These are phyloP conservation scores for Maudiozyma bulderi DNA, from an alignment of 805 yeast genomes.

Conservation along the genomic window DNA sequence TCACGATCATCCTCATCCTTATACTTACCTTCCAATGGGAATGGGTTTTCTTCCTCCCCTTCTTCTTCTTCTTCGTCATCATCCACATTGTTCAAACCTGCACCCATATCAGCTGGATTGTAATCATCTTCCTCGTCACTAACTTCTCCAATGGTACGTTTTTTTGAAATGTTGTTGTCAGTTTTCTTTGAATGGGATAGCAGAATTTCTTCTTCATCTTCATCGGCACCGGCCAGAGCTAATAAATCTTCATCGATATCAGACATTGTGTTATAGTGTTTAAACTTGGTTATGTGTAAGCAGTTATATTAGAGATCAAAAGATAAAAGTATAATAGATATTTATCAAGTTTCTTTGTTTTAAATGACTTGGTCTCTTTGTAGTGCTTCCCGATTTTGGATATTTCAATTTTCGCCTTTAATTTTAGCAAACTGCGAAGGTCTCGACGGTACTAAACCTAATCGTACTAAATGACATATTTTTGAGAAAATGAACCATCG, in stretches of 20 bases:
- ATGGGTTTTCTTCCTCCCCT: slow-evolving; percentile 53
- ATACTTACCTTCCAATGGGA: slow-evolving; percentile 88
- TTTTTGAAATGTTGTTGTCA: slow-evolving; percentile 26
- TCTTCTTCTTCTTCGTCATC: slow-evolving; percentile 33
- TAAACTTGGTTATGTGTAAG: no score
- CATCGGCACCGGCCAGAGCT: slow-evolving; percentile 82
- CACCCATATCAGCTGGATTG: slow-evolving; percentile 22
- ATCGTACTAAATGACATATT: no score
- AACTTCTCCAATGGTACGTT: slow-evolving; percentile 27
- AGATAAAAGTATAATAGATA: no score
- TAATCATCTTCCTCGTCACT: slow-evolving; percentile 32
- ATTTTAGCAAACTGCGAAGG: no score
- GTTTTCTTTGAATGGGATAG: slow-evolving; percentile 24
- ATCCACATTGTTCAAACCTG: slow-evolving; percentile 23
- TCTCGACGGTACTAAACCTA: no score
- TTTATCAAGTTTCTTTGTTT: no score
- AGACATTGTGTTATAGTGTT: slow-evolving; percentile 40
- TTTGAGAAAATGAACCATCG: no score
- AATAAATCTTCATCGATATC: slow-evolving; percentile 91
- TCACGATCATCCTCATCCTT: slow-evolving; percentile 72
- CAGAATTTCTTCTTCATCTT: slow-evolving; percentile 34
- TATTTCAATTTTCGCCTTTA: no score
- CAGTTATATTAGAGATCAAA: no score
- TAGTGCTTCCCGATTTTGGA: no score
- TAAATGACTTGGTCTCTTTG: no score